A percentile compares a stretch with the other conserved stretches of the same genome.
These are phyloP conservation scores for Sugiyamaella neomexicana DNA, from an alignment of 1,139 yeast species.

Conservation along the genomic window DNA sequence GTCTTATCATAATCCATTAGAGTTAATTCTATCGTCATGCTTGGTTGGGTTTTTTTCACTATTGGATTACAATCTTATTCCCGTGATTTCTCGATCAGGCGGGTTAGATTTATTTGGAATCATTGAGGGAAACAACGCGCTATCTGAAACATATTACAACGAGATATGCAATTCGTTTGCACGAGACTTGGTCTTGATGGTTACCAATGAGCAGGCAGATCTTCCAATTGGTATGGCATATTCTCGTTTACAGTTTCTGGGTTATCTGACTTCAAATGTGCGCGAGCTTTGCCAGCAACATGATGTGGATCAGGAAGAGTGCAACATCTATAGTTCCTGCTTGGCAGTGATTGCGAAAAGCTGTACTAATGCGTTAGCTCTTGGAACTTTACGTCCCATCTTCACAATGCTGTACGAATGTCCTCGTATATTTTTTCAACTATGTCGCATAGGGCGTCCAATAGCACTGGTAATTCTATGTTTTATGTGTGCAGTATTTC, in stretches of 20 bases:
- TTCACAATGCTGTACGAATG: slow-evolving; percentile 10
- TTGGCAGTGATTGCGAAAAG: slow-evolving; percentile 1
- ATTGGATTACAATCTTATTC: slow-evolving; percentile 11
- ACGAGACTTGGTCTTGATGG: slow-evolving; percentile 2
- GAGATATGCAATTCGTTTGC: slow-evolving; percentile 4
- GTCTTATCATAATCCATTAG: slow-evolving; percentile 13
- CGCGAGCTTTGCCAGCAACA: background rate
- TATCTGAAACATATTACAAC: slow-evolving; percentile 9
- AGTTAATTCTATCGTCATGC: slow-evolving; percentile 17
- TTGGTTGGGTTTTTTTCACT: slow-evolving; percentile 11
- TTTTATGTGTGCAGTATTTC: slow-evolving; percentile 9
- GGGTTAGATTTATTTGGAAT: slow-evolving; percentile 18
- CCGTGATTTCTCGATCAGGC: slow-evolving; percentile 14
- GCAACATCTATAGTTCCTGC: background rate
- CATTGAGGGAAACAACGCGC: slow-evolving; percentile 13
- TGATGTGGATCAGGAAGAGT: background rate
- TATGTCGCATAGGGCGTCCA: slow-evolving; percentile 13
- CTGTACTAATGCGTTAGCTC: background rate
- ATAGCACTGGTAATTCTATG: slow-evolving; percentile 12
- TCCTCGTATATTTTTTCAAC: slow-evolving; percentile 10
- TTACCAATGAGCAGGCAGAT: background rate
- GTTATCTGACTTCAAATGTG: slow-evolving; percentile 1
- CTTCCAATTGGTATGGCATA: slow-evolving; percentile 2
- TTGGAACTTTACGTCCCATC: slow-evolving; percentile 12
- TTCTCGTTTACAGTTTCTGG: background rate